Conservation (phyloP, 192 early-diverging fungal genomes). For the Irineochytrium annulatum region DNA sequence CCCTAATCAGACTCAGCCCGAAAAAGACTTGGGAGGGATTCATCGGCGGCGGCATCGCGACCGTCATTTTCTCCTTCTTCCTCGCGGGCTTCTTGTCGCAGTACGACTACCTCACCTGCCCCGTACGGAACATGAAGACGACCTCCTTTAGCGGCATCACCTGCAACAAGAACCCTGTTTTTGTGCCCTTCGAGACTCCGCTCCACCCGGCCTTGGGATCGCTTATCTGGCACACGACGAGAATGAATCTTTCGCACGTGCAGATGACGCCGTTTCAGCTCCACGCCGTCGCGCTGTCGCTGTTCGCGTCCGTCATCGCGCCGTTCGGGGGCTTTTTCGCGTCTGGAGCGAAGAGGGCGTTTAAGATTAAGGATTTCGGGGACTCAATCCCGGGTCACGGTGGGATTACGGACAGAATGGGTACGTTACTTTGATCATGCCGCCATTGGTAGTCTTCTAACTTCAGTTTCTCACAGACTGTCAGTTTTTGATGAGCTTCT, state of each 20-base stretch:
- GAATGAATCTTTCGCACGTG: conserved; percentile 46
- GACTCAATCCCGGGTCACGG: conserved; percentile 97
- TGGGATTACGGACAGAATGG: conserved; percentile 92
- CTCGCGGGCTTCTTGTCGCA: conserved; percentile 47
- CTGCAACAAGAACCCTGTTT: conserved; percentile 63
- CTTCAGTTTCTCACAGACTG: conserved; percentile 58
- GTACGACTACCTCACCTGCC: conserved; percentile 65
- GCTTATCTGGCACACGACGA: conserved; percentile 7
- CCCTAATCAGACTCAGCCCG: conserved; percentile 88
- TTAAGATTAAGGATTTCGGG: conserved; percentile 97
- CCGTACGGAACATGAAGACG: conserved; percentile 55
- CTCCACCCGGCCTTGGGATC: conserved; percentile 31
- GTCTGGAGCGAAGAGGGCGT: conserved; percentile 88
- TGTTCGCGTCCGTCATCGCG: conserved; percentile 91
- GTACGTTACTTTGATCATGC: conserved; percentile 3
- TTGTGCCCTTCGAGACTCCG: conserved; percentile 44
- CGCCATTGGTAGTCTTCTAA: too few species aligned
- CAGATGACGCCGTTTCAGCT: conserved; percentile 79
- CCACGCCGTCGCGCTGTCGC: conserved; percentile 81
- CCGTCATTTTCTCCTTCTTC: conserved; percentile 83
- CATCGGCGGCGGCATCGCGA: conserved; percentile 80
- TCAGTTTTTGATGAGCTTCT: conserved; percentile 95
- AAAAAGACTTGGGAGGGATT: conserved; percentile 99
- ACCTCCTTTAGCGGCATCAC: conserved; percentile 38
- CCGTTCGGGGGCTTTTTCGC: conserved; percentile 99